Percentiles rank a stretch among this genome's conserved stretches.
Conservation (phyloP, 257 asterid species). For the Salvia miltiorrhiza region DNA sequence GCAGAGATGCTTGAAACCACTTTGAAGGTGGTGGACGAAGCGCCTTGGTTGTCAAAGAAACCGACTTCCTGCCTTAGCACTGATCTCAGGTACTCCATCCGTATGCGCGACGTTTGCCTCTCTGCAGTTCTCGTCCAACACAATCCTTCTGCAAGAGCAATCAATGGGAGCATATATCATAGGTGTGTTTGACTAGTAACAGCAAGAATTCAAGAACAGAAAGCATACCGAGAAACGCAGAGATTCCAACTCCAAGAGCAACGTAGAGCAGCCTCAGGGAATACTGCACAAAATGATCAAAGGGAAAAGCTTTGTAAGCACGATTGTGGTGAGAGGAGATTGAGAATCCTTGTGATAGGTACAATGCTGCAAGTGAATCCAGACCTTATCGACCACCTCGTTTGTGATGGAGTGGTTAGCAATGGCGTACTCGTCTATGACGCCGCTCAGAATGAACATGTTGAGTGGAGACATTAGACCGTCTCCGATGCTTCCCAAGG, state of each 20-base stretch:
- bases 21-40: constrained; percentile 58
- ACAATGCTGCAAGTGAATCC: neutral
- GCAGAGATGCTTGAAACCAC: constrained; percentile 66
- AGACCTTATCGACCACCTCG: constrained; percentile 55
- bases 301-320: neutral
- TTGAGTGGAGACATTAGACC: constrained; percentile 71
- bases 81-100: constrained; percentile 59
- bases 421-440: constrained; percentile 48
- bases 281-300: constrained; percentile 36
- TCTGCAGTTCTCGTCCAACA: constrained; percentile 87
- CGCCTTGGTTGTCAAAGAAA: constrained; percentile 57
- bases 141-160: constrained; percentile 45
- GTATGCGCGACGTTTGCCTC: constrained; percentile 65
- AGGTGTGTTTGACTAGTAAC: too few relatives aligned
- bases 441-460: constrained; percentile 51
- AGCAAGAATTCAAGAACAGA: too few relatives aligned
- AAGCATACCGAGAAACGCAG: constrained; percentile 61
- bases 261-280: constrained; percentile 60
- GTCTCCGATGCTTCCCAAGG: constrained; percentile 71
- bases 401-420: constrained; percentile 31
- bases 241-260: constrained; percentile 64
- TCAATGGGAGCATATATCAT: neutral
- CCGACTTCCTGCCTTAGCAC: constrained; percentile 73
- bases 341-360: neutral
- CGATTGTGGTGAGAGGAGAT: neutral